A percentile compares a stretch with the other conserved stretches of the same genome.
Conservation (phyloP, 768 basidiomycete genomes). For the Amanita molliuscula region DNA sequence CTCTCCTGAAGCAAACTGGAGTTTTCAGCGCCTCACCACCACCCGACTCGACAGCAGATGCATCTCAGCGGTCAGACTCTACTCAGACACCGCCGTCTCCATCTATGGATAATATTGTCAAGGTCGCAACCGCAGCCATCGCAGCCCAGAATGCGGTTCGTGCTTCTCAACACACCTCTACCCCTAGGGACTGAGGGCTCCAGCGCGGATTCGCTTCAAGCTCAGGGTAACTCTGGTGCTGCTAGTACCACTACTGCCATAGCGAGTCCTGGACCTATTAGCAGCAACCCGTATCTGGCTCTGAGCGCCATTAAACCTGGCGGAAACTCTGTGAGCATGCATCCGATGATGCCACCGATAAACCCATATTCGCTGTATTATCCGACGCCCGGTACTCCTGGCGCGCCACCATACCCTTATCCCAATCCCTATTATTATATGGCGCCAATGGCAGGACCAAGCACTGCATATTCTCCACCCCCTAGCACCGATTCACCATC, state of each 20-base stretch:
- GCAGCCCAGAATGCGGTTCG: conserved; percentile 20
- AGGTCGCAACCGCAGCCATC: conserved; percentile 26
- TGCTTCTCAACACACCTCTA: conserved; percentile 1
- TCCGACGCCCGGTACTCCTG: conserved; percentile 26
- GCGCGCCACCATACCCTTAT: conserved; percentile 26
- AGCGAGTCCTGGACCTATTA: conserved; percentile 13
- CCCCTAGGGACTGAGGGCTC: not conserved
- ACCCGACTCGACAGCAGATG: not conserved
- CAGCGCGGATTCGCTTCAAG: conserved; percentile 4
- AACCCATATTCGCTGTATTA: conserved; percentile 36
- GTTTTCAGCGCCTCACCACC: not conserved
- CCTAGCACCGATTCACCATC: conserved; percentile 13
- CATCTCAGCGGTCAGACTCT: not conserved
- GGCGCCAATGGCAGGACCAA: conserved; percentile 27
- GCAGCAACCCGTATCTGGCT: conserved; percentile 24
- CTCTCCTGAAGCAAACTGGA: not conserved
- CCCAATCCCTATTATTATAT: conserved; percentile 34
- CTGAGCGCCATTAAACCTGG: conserved; percentile 14
- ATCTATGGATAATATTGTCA: conserved; percentile 24
- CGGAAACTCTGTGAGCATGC: conserved; percentile 10
- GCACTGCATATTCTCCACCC: conserved; percentile 23
- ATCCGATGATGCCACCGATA: conserved; percentile 15
- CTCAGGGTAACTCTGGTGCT: not conserved
- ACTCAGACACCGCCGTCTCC: conserved; percentile 8
- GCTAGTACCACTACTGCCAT: conserved; percentile 1